phyloP scores from a whole-genome alignment of 2,329 filamentous ascomycete species.

The Cladosporium oxysporum region DNA sequence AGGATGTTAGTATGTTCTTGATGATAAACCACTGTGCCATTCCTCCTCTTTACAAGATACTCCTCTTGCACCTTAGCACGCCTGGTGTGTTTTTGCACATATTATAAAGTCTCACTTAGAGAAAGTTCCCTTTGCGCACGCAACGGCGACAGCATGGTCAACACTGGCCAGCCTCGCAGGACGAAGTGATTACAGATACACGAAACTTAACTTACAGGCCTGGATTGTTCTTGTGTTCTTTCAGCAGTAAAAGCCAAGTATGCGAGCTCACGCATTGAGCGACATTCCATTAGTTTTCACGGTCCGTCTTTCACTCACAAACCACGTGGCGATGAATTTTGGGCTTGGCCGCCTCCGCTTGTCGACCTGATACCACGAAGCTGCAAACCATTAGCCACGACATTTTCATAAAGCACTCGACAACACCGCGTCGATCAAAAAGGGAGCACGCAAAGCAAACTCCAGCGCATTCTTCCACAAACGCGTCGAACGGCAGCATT shows the following conservation, averaged over 20 bases:
- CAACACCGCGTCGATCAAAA: neutral
- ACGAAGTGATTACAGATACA: neutral
- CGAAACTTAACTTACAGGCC: neutral
- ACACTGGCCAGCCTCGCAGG: neutral
- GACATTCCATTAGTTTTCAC: neutral
- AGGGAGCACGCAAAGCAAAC: neutral
- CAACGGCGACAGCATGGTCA: slow-evolving; percentile 11
- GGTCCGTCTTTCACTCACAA: neutral
- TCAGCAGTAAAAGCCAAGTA: neutral
- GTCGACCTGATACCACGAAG: neutral
- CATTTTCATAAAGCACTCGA: neutral
- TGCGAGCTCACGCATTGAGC: neutral
- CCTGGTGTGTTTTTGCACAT: too few species aligned
- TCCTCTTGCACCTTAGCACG: too few species aligned
- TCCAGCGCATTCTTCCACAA: neutral
- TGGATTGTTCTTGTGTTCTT: neutral
- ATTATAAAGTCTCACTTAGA: too few species aligned
- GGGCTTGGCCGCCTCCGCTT: neutral
- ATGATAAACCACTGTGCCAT: too few species aligned
- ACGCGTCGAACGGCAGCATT: neutral
- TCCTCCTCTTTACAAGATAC: too few species aligned
- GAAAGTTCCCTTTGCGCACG: neutral
- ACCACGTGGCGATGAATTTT: neutral
- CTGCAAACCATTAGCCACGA: neutral
- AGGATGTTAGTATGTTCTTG: too few species aligned